Evolutionary conservation across 257 asterid genomes (phyloP).

Genomic region (Nicotiana noctiflora): DNA sequence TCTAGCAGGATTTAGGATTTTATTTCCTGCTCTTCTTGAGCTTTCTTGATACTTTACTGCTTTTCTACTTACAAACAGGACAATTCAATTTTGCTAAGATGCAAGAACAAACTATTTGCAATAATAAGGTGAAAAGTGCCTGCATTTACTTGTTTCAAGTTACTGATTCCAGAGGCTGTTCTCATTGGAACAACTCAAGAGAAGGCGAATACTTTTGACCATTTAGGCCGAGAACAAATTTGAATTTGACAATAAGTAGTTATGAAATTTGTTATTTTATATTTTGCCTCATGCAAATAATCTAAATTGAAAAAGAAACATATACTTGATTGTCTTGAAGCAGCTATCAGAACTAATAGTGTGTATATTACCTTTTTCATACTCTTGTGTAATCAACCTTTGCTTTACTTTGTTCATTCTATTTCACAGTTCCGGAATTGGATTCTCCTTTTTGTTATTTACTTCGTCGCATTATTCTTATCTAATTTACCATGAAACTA

Average conservation of each 20-base stretch:
- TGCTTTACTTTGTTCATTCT: background rate
- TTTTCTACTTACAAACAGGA: background rate
- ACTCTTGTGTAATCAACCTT: background rate
- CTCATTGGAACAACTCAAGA: background rate
- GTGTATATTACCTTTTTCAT: background rate
- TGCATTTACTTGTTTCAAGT: background rate
- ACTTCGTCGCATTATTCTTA: background rate
- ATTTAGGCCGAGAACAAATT: background rate
- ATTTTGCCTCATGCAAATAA: background rate
- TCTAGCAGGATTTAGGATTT: background rate
- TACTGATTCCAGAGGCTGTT: background rate
- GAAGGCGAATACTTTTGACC: background rate
- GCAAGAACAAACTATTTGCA: background rate
- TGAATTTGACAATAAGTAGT: background rate
- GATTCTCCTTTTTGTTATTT: background rate
- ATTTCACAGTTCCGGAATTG: background rate
- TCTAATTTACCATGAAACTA: background rate
- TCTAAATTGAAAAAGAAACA: background rate
- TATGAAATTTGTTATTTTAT: background rate
- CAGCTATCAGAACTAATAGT: background rate
- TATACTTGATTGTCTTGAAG: background rate
- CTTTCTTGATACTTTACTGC: background rate
- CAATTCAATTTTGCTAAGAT: background rate
- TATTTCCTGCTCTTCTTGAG: background rate
- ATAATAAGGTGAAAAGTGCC: background rate